phyloP scores from a whole-genome alignment of 1,284 basidiomycete genomes.

The Cryptococcus neoformans region DNA sequence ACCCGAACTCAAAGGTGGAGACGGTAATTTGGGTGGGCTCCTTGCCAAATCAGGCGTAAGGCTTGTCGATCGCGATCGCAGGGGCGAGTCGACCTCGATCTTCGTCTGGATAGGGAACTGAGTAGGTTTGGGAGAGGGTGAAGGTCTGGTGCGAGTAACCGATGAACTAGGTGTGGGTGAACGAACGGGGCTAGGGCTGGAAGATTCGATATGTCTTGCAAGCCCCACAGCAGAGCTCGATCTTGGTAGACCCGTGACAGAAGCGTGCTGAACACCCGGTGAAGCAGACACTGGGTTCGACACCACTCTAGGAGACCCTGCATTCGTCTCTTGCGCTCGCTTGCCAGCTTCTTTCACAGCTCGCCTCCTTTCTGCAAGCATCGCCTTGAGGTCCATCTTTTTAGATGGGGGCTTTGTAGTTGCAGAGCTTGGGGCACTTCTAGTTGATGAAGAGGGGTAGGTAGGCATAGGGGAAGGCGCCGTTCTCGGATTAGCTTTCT shows the following conservation, averaged over 20 bases:
- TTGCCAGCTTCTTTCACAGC: conserved; percentile 31
- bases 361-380: conserved; percentile 38
- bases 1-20: no score
- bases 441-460: conserved; percentile 3
- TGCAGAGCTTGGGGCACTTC: not conserved
- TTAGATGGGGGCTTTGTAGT: conserved; percentile 14
- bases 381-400: conserved; percentile 15
- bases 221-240: conserved; percentile 19
- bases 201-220: not conserved
- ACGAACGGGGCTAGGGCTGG: no score
- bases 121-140: no score
- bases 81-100: no score
- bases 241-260: conserved; percentile 10
- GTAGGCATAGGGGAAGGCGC: not conserved
- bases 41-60: no score
- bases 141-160: no score
- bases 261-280: conserved; percentile 9
- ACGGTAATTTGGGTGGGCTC: no score
- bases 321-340: conserved; percentile 7
- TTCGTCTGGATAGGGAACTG: no score
- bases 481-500: conserved; percentile 65
- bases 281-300: conserved; percentile 27
- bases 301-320: conserved; percentile 23
- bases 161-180: no score
- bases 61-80: no score